These are phyloP conservation scores for Suillus variegatus DNA, from an alignment of 768 basidiomycete species.

Conservation along the genomic window DNA sequence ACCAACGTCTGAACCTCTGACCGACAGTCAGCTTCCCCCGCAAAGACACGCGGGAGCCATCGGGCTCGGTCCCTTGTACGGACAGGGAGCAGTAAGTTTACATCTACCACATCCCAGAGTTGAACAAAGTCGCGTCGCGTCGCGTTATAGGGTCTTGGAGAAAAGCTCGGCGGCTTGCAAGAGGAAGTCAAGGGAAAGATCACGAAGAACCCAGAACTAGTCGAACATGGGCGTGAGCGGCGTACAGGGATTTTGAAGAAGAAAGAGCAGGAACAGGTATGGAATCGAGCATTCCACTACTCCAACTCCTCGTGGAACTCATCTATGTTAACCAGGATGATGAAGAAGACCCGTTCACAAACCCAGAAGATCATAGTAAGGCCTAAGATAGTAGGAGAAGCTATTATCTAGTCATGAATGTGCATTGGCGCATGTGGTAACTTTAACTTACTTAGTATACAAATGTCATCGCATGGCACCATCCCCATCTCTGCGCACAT, in stretches of 20 bases:
- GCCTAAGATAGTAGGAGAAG: neutral
- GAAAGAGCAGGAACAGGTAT: conserved; percentile 33
- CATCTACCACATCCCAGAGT: neutral
- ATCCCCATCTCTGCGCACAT: neutral
- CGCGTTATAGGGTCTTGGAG: conserved; percentile 28
- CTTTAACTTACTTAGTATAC: neutral
- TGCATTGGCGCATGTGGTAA: neutral
- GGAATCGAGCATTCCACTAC: neutral
- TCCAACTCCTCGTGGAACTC: neutral
- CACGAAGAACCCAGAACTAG: conserved; percentile 35
- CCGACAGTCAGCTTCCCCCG: conserved; percentile 30
- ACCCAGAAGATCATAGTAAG: neutral
- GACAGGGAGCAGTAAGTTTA: conserved; percentile 29
- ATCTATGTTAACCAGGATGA: neutral
- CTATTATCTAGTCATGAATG: neutral
- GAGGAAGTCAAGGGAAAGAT: conserved; percentile 44
- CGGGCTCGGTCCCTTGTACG: conserved; percentile 41
- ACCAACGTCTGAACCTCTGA: neutral
- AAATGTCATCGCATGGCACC: neutral
- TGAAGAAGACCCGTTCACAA: conserved; percentile 10
- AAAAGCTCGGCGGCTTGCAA: conserved; percentile 38
- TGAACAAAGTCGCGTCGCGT: neutral
- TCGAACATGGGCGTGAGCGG: conserved; percentile 38
- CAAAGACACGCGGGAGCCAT: conserved; percentile 45
- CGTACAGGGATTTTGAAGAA: conserved; percentile 42